Evolutionary conservation across 2,329 filamentous ascomycete genomes (phyloP).

Genomic region (Pseudophaeomoniella oleicola): DNA sequence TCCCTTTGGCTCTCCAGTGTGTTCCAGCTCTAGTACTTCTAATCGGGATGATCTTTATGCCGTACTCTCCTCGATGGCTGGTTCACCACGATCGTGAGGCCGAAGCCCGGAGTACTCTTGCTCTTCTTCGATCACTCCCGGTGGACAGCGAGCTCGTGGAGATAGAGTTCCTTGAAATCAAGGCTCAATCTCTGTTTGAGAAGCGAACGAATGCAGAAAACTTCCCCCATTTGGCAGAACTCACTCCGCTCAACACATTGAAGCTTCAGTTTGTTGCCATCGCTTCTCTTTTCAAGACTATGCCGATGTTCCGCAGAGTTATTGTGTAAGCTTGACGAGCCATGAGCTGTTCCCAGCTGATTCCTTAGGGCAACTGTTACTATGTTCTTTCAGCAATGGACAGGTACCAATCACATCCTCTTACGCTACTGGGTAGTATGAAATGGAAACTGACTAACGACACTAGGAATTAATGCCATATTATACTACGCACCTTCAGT

Average conservation of each 20-base stretch:
- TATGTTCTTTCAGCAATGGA: constrained; percentile 33
- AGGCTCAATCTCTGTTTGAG: constrained; percentile 64
- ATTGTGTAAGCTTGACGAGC: constrained; percentile 28
- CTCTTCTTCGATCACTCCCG: constrained; percentile 47
- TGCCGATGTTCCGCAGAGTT: constrained; percentile 28
- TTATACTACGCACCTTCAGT: not conserved
- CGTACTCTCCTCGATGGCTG: constrained; percentile 64
- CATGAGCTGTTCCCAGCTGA: constrained; percentile 13
- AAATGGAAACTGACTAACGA: too few relatives aligned
- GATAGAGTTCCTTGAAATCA: constrained; percentile 71
- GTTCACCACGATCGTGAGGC: constrained; percentile 54
- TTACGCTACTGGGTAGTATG: too few relatives aligned
- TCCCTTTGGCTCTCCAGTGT: constrained; percentile 59
- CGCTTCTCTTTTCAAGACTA: constrained; percentile 21
- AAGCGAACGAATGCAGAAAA: constrained; percentile 53
- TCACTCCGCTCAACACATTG: constrained; percentile 47
- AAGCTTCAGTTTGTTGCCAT: constrained; percentile 44
- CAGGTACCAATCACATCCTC: constrained; percentile 25
- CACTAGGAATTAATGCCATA: too few relatives aligned
- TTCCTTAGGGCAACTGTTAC: constrained; percentile 26
- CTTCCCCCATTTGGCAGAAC: constrained; percentile 50
- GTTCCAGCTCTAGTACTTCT: constrained; percentile 52
- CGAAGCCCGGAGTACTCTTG: constrained; percentile 50
- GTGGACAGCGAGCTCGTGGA: constrained; percentile 53
- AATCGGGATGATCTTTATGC: constrained; percentile 60